A percentile compares a stretch with the other conserved stretches of the same genome.
These are phyloP conservation scores for Alternaria angustiovoidea DNA, from an alignment of 2,329 filamentous ascomycete genomes.

Conservation along the genomic window DNA sequence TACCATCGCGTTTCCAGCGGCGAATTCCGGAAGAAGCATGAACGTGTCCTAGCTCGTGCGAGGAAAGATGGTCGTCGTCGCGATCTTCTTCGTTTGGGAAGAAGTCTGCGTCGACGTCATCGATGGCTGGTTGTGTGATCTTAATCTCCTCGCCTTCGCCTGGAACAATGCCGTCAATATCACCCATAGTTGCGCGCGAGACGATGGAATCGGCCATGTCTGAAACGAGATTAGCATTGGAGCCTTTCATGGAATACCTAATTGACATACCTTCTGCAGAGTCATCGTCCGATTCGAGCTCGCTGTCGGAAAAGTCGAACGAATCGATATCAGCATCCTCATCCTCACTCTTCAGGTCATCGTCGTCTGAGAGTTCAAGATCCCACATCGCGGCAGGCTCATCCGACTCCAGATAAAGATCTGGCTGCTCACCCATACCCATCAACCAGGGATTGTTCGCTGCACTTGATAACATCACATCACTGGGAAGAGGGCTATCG, in stretches of 20 bases:
- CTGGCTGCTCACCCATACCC: slow-evolving; percentile 48
- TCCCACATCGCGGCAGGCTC: slow-evolving; percentile 44
- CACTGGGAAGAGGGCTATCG: slow-evolving; percentile 32
- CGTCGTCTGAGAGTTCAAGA: slow-evolving; percentile 64
- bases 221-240: not conserved
- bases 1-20: slow-evolving; percentile 72
- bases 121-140: slow-evolving; percentile 89
- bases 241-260: not conserved
- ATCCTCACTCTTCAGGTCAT: slow-evolving; percentile 52
- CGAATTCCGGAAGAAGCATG: slow-evolving; percentile 91
- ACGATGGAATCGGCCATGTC: slow-evolving; percentile 39
- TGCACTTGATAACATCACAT: slow-evolving; percentile 56
- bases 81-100: slow-evolving; percentile 79
- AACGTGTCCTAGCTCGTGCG: slow-evolving; percentile 80
- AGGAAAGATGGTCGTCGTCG: slow-evolving; percentile 79
- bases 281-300: slow-evolving; percentile 51
- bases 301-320: slow-evolving; percentile 66
- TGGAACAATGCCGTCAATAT: slow-evolving; percentile 79
- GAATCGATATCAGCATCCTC: slow-evolving; percentile 44
- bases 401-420: slow-evolving; percentile 41
- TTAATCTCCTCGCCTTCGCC: slow-evolving; percentile 79
- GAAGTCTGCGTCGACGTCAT: slow-evolving; percentile 84
- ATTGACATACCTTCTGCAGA: slow-evolving; percentile 30
- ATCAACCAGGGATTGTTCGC: slow-evolving; percentile 46
- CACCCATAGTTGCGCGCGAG: slow-evolving; percentile 59